These are phyloP conservation scores for Coniophora puteana DNA, from an alignment of 1,284 basidiomycete species.

Conservation along the genomic window DNA sequence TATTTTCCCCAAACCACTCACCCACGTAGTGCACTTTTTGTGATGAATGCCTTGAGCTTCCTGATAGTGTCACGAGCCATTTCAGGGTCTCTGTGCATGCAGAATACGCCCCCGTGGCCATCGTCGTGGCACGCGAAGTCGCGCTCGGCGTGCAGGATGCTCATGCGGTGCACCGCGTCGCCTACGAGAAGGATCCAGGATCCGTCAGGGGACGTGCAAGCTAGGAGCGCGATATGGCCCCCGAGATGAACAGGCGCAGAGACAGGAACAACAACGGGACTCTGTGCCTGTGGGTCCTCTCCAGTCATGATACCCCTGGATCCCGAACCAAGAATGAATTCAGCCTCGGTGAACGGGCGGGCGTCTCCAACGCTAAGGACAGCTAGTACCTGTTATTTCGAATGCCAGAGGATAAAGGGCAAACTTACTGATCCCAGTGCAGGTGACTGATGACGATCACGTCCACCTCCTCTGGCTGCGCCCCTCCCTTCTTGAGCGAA, in stretches of 20 bases:
- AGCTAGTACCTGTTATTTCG: constrained; percentile 22
- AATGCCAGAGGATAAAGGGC: no score
- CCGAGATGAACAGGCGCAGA: no score
- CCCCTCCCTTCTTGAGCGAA: constrained; percentile 45
- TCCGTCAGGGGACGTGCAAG: constrained; percentile 51
- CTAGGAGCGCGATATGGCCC: constrained; percentile 43
- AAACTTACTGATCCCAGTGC: constrained; percentile 37
- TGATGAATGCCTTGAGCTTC: constrained; percentile 35
- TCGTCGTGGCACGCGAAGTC: constrained; percentile 27
- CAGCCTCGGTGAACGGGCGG: constrained; percentile 40
- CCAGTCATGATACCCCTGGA: constrained; percentile 30
- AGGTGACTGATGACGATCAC: constrained; percentile 49
- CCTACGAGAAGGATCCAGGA: constrained; percentile 56
- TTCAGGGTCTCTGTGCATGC: constrained; percentile 38
- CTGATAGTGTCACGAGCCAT: constrained; percentile 37
- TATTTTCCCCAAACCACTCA: no score
- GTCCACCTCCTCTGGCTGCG: constrained; percentile 36
- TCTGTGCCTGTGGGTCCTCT: constrained; percentile 38
- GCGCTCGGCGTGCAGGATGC: constrained; percentile 40
- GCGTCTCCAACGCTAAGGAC: constrained; percentile 37
- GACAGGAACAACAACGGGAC: constrained; percentile 27
- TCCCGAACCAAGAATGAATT: constrained; percentile 41
- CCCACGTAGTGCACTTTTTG: no score
- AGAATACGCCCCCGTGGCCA: constrained; percentile 22
- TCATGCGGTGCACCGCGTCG: constrained; percentile 52